Base-by-base conservation (phyloP, 305 asterid species). In the Fraxinus dipetala region DNA sequence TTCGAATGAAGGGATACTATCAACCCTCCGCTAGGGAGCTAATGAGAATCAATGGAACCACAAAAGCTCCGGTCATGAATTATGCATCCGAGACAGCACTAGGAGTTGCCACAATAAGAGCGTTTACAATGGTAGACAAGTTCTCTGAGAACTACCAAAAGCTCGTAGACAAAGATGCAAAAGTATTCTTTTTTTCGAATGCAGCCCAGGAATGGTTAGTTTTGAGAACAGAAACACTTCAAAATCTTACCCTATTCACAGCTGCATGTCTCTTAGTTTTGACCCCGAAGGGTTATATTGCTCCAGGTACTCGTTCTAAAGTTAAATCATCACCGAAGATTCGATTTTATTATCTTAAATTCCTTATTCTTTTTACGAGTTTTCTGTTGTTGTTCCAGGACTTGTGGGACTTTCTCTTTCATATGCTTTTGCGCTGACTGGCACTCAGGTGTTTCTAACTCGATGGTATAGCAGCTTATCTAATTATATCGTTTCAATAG, bases 31-130 rank as follows among this genome's bases (percentile, higher is more conserved):
- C 98, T 0, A 85, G 92, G 77, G 97, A 94, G 86, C 89, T 94
- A 38, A 91, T 93, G 97, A 90, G 97, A 73, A 93, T 93, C 81
- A 94, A 91, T 65, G 98, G 98, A 76, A 93, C 92, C 0, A 93
- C 98, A 18, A 94, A 94, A 82, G 96, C 98, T 28, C 94, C 95
- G 0, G 86, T 94, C 31, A 91, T 91, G 93, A 94, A 91, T 67
- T 90, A 91, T 80, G 92, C 94, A 35, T 86, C 98, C 0, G 97
- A 94, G 88, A 93, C 97, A 16, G 87, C 95, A 36, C 93, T 90
- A n/a, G 97, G 98, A 51, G 95, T 90, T 43, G 89, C 90, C 76
- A 91, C 95, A 4, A 87, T 94, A 83, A 79, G 97, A 88, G 95
- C 97, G 9, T 94, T 94, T 75, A 81, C 84, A 24, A 85, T 72